Conservation (phyloP, 2,329 filamentous ascomycete species). For the Penicillium sp. region DNA sequence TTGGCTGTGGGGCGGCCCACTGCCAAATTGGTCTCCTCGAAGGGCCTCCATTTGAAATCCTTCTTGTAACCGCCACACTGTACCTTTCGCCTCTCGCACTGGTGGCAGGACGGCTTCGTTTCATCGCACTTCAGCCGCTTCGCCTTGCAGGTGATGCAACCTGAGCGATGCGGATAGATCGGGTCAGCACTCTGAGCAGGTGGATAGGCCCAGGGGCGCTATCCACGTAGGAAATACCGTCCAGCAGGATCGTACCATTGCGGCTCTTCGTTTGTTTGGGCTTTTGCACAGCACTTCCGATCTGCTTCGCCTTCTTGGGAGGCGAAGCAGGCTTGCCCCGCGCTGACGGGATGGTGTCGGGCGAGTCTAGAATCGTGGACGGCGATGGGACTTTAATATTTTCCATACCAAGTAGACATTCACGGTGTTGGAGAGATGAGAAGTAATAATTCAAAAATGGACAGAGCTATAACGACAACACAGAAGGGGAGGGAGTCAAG, state of each 20-base stretch:
- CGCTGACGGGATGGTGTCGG: slow-evolving; percentile 22
- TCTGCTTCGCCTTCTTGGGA: slow-evolving; percentile 21
- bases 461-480: not conserved
- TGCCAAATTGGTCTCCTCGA: slow-evolving; percentile 61
- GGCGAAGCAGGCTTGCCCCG: slow-evolving; percentile 29
- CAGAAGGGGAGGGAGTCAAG: slow-evolving; percentile 4
- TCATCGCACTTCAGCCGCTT: slow-evolving; percentile 74
- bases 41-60: slow-evolving; percentile 72
- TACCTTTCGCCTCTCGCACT: slow-evolving; percentile 65
- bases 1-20: slow-evolving; percentile 32
- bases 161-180: slow-evolving; percentile 42
- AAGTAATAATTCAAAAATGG: not conserved
- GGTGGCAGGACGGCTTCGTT: slow-evolving; percentile 65
- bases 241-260: slow-evolving; percentile 58
- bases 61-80: slow-evolving; percentile 70
- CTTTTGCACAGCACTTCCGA: slow-evolving; percentile 44
- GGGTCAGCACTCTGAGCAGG: slow-evolving; percentile 25
- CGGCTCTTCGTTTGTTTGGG: slow-evolving; percentile 73
- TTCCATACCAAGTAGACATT: slow-evolving; percentile 48
- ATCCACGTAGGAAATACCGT: not conserved
- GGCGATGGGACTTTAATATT: slow-evolving; percentile 61
- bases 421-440: too few relatives aligned
- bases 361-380: slow-evolving; percentile 51
- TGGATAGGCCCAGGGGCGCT: slow-evolving; percentile 1
- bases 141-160: slow-evolving; percentile 70